These are phyloP conservation scores for Syzygium malaccense DNA, from an alignment of 441 rosid species.

Conservation along the genomic window DNA sequence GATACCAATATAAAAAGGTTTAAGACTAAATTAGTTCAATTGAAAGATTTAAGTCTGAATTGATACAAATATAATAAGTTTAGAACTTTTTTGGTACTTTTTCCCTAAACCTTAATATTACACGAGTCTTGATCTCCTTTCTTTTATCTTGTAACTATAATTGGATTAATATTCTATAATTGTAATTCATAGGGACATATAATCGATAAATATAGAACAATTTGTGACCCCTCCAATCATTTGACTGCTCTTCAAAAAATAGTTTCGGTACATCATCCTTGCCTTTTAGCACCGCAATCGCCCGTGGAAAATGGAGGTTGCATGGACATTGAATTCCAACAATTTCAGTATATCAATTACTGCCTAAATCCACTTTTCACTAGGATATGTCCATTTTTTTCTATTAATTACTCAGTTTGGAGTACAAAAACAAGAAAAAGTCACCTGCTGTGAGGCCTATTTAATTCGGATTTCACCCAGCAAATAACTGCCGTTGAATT, in stretches of 20 bases:
- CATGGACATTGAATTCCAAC: not conserved
- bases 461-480: not conserved
- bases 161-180: not conserved
- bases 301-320: not conserved
- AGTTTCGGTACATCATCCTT: not conserved
- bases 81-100: too few relatives aligned
- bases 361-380: not conserved
- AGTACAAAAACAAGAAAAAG: not conserved
- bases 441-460: not conserved
- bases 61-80: too few relatives aligned
- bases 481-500: not conserved
- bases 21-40: too few relatives aligned
- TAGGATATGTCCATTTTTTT: not conserved
- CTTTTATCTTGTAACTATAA: not conserved
- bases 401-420: not conserved
- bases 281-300: not conserved
- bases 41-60: too few relatives aligned
- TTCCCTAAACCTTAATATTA: not conserved
- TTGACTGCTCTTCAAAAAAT: not conserved
- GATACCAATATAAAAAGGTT: too few relatives aligned
- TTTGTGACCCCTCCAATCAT: not conserved
- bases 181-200: not conserved
- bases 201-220: not conserved
- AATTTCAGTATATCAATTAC: not conserved
- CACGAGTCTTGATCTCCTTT: not conserved